These are phyloP conservation scores for Croton setiger DNA, from an alignment of 441 rosid genomes.

Conservation along the genomic window DNA sequence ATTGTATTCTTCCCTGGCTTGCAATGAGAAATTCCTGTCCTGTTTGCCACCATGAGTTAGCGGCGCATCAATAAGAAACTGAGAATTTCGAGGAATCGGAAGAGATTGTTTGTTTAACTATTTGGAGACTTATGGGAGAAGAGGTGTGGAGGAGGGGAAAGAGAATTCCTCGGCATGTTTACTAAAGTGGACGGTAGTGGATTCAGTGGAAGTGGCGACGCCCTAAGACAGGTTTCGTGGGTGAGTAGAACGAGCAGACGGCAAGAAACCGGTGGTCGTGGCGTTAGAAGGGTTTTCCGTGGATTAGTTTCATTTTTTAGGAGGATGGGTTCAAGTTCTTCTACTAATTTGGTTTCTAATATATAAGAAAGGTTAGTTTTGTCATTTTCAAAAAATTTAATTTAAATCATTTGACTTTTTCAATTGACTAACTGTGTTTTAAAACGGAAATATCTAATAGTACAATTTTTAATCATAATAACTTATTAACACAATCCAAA, in stretches of 20 bases:
- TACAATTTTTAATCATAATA: too few relatives aligned
- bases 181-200: conserved; percentile 66
- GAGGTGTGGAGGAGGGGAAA: conserved; percentile 48
- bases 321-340: conserved; percentile 30
- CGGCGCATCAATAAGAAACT: conserved; percentile 28
- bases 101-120: conserved; percentile 48
- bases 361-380: too few relatives aligned
- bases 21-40: conserved; percentile 74
- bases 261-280: conserved; percentile 30
- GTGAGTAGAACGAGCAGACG: conserved; percentile 39
- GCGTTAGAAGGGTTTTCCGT: conserved; percentile 45
- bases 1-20: conserved; percentile 80
- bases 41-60: conserved; percentile 62
- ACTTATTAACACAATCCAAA: too few relatives aligned
- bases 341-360: too few relatives aligned
- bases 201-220: conserved; percentile 29
- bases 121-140: conserved; percentile 67
- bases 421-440: too few relatives aligned
- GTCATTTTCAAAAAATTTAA: too few relatives aligned
- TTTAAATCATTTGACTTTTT: too few relatives aligned
- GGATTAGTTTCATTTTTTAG: conserved; percentile 48
- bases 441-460: too few relatives aligned
- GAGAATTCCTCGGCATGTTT: conserved; percentile 49
- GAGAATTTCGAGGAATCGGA: conserved; percentile 20
- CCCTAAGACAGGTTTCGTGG: conserved; percentile 48